Percentiles rank a stretch among this genome's conserved stretches.
Evolutionary conservation across 163 green algal species (phyloP).

Genomic region (Scenedesmus sp.): DNA sequence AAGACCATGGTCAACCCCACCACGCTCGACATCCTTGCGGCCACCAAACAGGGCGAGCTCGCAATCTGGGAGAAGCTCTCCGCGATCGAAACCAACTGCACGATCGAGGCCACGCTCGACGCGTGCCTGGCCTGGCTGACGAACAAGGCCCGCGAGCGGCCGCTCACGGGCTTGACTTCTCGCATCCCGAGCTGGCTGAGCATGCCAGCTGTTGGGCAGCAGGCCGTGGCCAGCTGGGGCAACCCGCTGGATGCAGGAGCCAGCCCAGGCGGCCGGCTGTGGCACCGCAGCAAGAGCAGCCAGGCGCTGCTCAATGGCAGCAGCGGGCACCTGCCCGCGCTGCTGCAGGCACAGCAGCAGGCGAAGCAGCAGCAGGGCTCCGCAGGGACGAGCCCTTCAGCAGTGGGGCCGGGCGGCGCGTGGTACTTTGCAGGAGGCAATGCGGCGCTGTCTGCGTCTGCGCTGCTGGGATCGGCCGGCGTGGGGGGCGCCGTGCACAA

Average conservation of each 20-base stretch:
- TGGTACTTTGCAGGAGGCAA: neutral
- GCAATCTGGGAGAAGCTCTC: conserved; percentile 89
- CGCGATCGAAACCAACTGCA: conserved; percentile 93
- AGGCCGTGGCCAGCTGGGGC: conserved; percentile 49
- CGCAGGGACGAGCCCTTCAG: neutral
- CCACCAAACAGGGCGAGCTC: conserved; percentile 83
- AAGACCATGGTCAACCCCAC: conserved; percentile 95
- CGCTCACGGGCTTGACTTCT: conserved; percentile 5
- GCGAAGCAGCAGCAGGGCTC: neutral
- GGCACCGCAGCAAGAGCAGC: neutral
- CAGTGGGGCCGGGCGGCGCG: neutral
- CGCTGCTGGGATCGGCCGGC: neutral
- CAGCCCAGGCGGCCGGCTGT: conserved; percentile 13
- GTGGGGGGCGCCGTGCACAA: neutral
- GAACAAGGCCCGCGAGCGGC: conserved; percentile 58
- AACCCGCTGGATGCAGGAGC: conserved; percentile 28
- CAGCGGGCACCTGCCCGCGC: conserved; percentile 25
- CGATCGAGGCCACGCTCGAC: conserved; percentile 92
- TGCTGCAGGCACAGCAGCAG: conserved; percentile 27
- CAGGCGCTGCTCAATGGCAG: neutral
- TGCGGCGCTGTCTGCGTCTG: neutral
- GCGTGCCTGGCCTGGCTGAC: conserved; percentile 78
- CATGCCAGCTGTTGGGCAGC: conserved; percentile 47
- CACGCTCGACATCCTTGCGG: conserved; percentile 73
- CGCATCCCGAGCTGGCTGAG: conserved; percentile 53